phyloP scores from a whole-genome alignment of 371 early-diverging fungal species.

The Choanephora cucurbitarum region DNA sequence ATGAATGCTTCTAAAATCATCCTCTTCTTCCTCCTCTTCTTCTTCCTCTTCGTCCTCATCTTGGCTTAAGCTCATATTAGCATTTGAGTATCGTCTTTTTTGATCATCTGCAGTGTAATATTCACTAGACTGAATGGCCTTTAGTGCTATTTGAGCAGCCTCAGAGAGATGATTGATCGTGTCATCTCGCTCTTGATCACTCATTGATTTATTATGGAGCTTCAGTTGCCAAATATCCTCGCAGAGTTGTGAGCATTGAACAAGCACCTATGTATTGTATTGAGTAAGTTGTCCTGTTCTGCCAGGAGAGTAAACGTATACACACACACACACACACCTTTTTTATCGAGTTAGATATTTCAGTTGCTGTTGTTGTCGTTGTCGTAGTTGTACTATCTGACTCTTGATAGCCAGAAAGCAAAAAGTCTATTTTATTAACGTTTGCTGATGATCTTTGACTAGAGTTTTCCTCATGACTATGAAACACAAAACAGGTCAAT shows the following conservation, averaged over 20 bases:
- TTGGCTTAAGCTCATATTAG: not conserved
- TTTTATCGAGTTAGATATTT: not conserved
- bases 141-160: conserved; percentile 6
- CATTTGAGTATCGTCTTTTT: not conserved
- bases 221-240: conserved; percentile 19
- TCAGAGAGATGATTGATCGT: conserved; percentile 16
- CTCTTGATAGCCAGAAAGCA: conserved; percentile 1
- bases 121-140: conserved; percentile 3
- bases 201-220: conserved; percentile 6
- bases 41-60: conserved; percentile 20
- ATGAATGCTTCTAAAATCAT: not conserved
- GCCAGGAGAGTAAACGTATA: not conserved
- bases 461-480: not conserved
- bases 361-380: not conserved
- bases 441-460: not conserved
- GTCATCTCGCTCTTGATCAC: conserved; percentile 6
- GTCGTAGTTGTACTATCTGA: not conserved
- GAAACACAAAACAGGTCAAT: not conserved
- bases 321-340: not conserved
- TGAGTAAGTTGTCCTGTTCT: not conserved
- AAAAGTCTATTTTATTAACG: not conserved
- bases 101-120: not conserved
- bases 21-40: conserved; percentile 8
- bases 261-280: conserved; percentile 6
- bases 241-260: conserved; percentile 19